These are phyloP conservation scores for Ensete glaucum DNA, from an alignment of 176 grass and related monocot species.

Conservation along the genomic window DNA sequence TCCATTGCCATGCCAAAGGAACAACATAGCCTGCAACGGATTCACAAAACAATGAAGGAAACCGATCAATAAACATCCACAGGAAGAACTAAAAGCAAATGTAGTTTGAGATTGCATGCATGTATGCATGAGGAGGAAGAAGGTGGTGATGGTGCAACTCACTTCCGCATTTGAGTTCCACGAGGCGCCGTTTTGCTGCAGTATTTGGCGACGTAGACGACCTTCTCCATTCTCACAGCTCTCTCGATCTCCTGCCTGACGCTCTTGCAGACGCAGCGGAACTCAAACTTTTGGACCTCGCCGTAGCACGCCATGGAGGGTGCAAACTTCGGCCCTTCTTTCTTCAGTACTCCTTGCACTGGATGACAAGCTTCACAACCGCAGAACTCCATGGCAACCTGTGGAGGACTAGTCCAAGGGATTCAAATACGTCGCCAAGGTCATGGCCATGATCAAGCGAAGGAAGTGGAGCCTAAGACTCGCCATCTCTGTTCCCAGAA, in stretches of 20 bases:
- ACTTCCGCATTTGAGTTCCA: constrained; percentile 1
- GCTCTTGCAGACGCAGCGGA: not conserved
- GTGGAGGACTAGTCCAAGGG: not conserved
- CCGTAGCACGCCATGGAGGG: not conserved
- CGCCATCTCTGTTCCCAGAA: no score
- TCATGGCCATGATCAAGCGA: not conserved
- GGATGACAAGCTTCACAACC: not conserved
- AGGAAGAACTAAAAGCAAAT: no score
- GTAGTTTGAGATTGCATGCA: no score
- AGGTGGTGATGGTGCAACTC: not conserved
- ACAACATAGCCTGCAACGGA: no score
- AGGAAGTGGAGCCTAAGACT: no score
- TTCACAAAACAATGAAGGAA: no score
- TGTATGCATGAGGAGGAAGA: no score
- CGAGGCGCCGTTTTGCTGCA: not conserved
- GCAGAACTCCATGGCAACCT: not conserved
- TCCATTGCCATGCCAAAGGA: no score
- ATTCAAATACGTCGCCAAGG: not conserved
- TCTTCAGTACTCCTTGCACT: not conserved
- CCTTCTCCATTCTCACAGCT: not conserved
- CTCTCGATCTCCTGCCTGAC: not conserved
- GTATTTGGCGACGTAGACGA: not conserved
- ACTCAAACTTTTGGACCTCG: not conserved
- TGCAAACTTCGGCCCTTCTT: not conserved
- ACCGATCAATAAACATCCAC: no score